A percentile compares a stretch with the other conserved stretches of the same genome.
These are phyloP conservation scores for Leishmania martiniquensis DNA, from an alignment of 208 protist species.

Conservation along the genomic window DNA sequence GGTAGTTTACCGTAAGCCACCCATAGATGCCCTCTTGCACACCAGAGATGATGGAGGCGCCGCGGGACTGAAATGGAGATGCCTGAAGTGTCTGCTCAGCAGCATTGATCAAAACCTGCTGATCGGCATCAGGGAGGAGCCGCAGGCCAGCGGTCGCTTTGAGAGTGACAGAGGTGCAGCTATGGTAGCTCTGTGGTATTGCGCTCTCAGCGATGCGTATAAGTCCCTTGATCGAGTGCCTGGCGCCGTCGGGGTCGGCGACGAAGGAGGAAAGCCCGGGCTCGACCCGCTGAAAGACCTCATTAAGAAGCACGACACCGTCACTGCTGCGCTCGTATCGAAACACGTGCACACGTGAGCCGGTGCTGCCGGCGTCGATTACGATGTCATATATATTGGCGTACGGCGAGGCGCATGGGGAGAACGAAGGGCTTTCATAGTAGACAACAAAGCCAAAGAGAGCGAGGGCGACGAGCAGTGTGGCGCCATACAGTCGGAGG, in stretches of 20 bases:
- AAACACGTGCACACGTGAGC: constrained; percentile 69
- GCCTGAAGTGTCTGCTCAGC: constrained; percentile 24
- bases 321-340: constrained; percentile 35
- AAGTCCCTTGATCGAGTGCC: constrained; percentile 30
- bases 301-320: constrained; percentile 36
- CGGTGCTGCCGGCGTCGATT: constrained; percentile 78
- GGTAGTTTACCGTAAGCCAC: constrained; percentile 89
- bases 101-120: constrained; percentile 33
- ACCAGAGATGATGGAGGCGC: constrained; percentile 59
- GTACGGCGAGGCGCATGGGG: constrained; percentile 19
- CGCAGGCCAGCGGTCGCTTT: constrained; percentile 75
- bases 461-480: constrained; percentile 10
- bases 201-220: constrained; percentile 32
- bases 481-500: constrained; percentile 1
- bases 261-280: constrained; percentile 60
- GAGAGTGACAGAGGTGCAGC: constrained; percentile 52
- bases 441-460: constrained; percentile 13
- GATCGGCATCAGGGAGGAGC: constrained; percentile 35
- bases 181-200: constrained; percentile 35
- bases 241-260: constrained; percentile 19
- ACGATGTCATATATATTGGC: constrained; percentile 54
- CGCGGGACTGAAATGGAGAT: constrained; percentile 39
- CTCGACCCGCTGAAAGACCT: constrained; percentile 45
- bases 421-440: background rate
- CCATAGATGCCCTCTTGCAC: constrained; percentile 75